These are phyloP conservation scores for Sabuloglossum arenarium DNA, from an alignment of 495 filamentous ascomycete genomes.

Conservation along the genomic window DNA sequence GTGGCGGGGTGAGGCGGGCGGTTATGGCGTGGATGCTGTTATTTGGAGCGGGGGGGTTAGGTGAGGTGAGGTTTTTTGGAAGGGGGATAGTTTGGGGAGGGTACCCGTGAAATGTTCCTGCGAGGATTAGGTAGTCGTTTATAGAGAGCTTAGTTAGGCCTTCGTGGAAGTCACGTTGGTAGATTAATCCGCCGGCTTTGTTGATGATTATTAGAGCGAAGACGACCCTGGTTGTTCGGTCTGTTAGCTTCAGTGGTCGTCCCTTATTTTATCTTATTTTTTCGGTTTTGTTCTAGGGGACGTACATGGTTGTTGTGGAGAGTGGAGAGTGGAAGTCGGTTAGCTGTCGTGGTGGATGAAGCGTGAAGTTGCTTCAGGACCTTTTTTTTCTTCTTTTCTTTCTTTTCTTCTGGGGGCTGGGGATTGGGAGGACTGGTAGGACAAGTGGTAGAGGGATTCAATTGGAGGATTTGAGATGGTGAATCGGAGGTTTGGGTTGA, in stretches of 20 bases:
- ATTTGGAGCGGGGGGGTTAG: too few relatives aligned
- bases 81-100: not conserved
- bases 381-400: too few relatives aligned
- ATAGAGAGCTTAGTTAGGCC: conserved; percentile 68
- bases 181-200: conserved; percentile 91
- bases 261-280: too few relatives aligned
- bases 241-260: too few relatives aligned
- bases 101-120: conserved; percentile 90
- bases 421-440: not conserved
- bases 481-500: too few relatives aligned
- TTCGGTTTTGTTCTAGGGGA: too few relatives aligned
- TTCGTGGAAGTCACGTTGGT: conserved; percentile 76
- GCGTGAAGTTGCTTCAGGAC: too few relatives aligned
- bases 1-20: conserved; percentile 6
- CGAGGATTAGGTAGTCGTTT: conserved; percentile 94
- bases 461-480: not conserved
- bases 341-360: too few relatives aligned
- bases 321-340: too few relatives aligned
- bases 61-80: not conserved
- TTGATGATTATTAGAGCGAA: conserved; percentile 93
- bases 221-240: conserved; percentile 44
- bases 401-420: not conserved
- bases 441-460: not conserved
- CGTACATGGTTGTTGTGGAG: too few relatives aligned
- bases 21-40: conserved; percentile 70